A percentile compares a stretch with the other conserved stretches of the same genome.
Conservation (phyloP, 805 yeast genomes). For the Nakazawaea siamensis region DNA sequence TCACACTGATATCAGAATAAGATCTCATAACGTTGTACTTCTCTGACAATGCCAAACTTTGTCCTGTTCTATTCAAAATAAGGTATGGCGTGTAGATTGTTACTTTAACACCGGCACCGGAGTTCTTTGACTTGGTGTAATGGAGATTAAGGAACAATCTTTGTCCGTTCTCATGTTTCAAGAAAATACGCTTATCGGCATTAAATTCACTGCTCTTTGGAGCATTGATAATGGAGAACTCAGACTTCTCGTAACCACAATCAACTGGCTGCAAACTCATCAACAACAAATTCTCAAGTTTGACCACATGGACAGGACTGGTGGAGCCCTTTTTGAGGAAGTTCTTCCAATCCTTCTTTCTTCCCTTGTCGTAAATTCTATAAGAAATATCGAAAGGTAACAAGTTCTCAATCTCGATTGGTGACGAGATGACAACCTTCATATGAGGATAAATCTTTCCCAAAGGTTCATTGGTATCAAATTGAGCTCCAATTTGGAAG, state of each 20-base stretch:
- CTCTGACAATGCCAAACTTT: slow-evolving; percentile 52
- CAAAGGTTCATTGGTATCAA: slow-evolving; percentile 59
- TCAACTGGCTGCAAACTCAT: slow-evolving; percentile 60
- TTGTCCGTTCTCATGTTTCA: slow-evolving; percentile 62
- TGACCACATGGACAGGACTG: slow-evolving; percentile 75
- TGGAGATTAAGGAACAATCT: slow-evolving; percentile 53
- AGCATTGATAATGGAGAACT: slow-evolving; percentile 66
- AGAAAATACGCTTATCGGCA: slow-evolving; percentile 42
- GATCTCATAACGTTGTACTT: slow-evolving; percentile 45
- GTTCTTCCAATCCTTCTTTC: slow-evolving; percentile 60
- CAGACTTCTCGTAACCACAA: slow-evolving; percentile 55
- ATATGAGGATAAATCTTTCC: slow-evolving; percentile 77
- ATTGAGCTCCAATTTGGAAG: slow-evolving; percentile 67
- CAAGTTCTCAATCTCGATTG: slow-evolving; percentile 76
- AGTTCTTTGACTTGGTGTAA: slow-evolving; percentile 43
- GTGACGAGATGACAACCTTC: slow-evolving; percentile 71
- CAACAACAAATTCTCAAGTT: slow-evolving; percentile 60
- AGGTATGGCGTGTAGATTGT: slow-evolving; percentile 81
- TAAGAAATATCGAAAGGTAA: slow-evolving; percentile 77
- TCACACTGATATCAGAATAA: slow-evolving; percentile 10
- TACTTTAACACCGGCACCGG: slow-evolving; percentile 54
- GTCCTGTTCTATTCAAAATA: slow-evolving; percentile 72
- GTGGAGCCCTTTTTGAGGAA: slow-evolving; percentile 53
- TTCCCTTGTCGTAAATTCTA: slow-evolving; percentile 67
- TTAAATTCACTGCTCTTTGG: slow-evolving; percentile 45